phyloP scores from a whole-genome alignment of 208 protist genomes.

The Acanthamoeba royreba region DNA sequence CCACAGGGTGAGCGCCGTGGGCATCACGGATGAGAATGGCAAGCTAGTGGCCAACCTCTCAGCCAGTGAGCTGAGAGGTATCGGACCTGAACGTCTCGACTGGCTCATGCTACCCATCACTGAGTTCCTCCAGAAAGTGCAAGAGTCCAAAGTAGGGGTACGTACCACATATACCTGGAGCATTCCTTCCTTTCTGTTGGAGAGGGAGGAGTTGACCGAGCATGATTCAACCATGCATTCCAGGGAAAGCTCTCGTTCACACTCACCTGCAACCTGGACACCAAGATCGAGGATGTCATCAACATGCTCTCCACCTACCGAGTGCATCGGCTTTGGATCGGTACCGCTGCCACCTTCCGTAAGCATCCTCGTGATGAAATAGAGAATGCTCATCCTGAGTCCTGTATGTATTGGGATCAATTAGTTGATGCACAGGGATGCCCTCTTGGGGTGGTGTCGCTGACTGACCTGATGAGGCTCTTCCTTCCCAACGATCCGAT shows the following conservation, averaged over 20 bases:
- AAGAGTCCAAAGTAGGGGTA: not conserved
- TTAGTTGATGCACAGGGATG: not conserved
- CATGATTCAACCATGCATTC: not conserved
- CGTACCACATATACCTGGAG: not conserved
- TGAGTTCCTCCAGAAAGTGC: not conserved
- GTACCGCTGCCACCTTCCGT: not conserved
- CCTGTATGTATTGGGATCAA: not conserved
- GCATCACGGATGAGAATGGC: constrained; percentile 7
- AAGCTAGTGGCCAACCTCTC: not conserved
- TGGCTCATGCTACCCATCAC: not conserved
- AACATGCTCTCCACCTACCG: not conserved
- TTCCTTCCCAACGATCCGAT: not conserved
- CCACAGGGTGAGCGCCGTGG: constrained; percentile 32
- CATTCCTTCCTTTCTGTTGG: not conserved
- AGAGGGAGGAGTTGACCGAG: not conserved
- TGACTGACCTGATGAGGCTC: constrained; percentile 46
- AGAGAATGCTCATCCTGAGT: not conserved
- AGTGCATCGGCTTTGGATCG: constrained; percentile 6
- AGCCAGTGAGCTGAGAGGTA: constrained; percentile 32
- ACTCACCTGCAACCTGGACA: not conserved
- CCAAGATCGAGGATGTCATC: not conserved
- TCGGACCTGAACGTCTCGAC: not conserved
- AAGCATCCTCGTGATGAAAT: not conserved
- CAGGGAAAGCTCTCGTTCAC: not conserved
- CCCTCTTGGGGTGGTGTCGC: not conserved